phyloP scores from a whole-genome alignment of 2,329 filamentous ascomycete genomes.

The Akanthomyces uredinophilus region DNA sequence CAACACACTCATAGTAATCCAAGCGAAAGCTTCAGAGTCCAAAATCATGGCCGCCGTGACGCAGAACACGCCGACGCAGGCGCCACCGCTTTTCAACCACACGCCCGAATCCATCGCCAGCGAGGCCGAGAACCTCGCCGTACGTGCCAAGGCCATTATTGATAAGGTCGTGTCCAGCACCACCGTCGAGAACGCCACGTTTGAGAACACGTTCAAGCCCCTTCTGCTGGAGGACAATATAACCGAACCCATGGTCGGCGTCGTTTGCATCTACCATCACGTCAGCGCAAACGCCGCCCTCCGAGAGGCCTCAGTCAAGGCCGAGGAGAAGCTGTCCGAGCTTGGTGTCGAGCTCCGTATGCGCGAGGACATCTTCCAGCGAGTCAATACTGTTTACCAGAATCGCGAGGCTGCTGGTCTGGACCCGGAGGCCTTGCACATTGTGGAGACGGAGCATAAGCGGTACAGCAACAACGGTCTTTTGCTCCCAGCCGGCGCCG shows the following conservation, averaged over 20 bases:
- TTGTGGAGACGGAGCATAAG: slow-evolving; percentile 74
- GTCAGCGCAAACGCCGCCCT: slow-evolving; percentile 66
- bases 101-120: slow-evolving; percentile 64
- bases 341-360: slow-evolving; percentile 74
- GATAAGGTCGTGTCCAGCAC: slow-evolving; percentile 63
- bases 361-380: slow-evolving; percentile 73
- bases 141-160: slow-evolving; percentile 56
- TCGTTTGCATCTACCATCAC: slow-evolving; percentile 75
- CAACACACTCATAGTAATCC: not conserved
- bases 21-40: not conserved
- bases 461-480: slow-evolving; percentile 73
- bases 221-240: slow-evolving; percentile 61
- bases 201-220: slow-evolving; percentile 55
- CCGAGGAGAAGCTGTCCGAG: slow-evolving; percentile 70
- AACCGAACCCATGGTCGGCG: slow-evolving; percentile 54
- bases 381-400: slow-evolving; percentile 55
- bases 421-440: slow-evolving; percentile 63
- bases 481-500: slow-evolving; percentile 60
- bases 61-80: slow-evolving; percentile 57
- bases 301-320: slow-evolving; percentile 70
- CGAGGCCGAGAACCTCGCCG: slow-evolving; percentile 62
- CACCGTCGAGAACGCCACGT: slow-evolving; percentile 45
- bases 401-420: slow-evolving; percentile 48
- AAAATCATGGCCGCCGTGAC: not conserved
- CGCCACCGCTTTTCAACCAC: slow-evolving; percentile 71